Conservation (phyloP, 2,329 filamentous ascomycete genomes). For the Juglanconis sp. region DNA sequence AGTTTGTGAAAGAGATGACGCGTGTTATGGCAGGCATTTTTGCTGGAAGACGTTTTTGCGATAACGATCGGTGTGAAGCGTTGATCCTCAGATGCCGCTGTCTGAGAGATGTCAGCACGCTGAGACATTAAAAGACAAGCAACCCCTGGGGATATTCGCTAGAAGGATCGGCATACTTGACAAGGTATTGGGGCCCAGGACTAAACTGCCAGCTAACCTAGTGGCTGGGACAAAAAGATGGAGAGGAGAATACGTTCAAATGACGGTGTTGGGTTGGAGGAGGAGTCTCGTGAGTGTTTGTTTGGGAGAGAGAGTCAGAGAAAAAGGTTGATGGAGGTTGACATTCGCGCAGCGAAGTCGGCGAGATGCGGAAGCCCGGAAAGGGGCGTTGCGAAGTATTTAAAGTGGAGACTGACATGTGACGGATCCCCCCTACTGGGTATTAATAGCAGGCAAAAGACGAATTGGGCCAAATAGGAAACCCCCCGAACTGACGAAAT, state of each 20-base stretch:
- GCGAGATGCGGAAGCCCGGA: neutral
- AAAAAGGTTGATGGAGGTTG: neutral
- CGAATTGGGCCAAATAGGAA: neutral
- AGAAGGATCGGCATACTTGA: neutral
- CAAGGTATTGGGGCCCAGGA: neutral
- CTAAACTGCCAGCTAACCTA: neutral
- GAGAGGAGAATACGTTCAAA: neutral
- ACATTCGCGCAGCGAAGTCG: neutral
- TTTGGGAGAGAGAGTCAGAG: neutral
- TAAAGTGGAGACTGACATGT: neutral
- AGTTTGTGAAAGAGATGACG: constrained; percentile 60
- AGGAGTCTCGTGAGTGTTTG: neutral
- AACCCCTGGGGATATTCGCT: neutral
- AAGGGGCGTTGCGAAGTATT: neutral
- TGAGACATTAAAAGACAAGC: neutral
- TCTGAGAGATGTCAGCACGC: neutral
- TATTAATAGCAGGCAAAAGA: neutral
- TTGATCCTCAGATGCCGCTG: neutral
- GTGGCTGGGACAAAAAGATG: neutral
- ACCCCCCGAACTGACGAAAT: neutral
- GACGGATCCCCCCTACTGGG: neutral
- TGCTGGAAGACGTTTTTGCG: neutral
- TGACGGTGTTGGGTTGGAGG: neutral
- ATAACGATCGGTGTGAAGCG: neutral
- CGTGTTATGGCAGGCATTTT: constrained; percentile 32